phyloP scores from a whole-genome alignment of 495 filamentous ascomycete species.

The Penicillium pancosmium region DNA sequence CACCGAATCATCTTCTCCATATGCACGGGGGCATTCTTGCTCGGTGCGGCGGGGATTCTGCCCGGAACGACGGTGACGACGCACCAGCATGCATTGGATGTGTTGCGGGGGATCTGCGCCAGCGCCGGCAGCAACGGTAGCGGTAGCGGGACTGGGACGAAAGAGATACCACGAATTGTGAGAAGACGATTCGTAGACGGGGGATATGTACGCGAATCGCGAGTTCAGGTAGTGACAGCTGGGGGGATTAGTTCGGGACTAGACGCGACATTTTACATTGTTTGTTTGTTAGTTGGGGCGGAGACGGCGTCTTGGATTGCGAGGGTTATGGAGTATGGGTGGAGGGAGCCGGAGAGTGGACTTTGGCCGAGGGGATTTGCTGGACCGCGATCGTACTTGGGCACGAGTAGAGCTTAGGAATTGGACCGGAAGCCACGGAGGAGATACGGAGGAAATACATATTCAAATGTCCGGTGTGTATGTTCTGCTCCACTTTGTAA shows the following conservation, averaged over 20 bases:
- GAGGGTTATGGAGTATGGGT: constrained; percentile 64
- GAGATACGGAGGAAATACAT: too few species aligned
- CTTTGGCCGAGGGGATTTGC: constrained; percentile 9
- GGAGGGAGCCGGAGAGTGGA: constrained; percentile 67
- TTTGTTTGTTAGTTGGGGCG: constrained; percentile 68
- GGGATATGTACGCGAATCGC: constrained; percentile 61
- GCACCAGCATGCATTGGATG: constrained; percentile 66
- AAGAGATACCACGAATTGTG: constrained; percentile 64
- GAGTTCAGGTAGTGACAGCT: constrained; percentile 72
- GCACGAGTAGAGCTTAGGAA: background rate
- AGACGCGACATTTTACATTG: constrained; percentile 75
- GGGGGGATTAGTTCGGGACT: constrained; percentile 73
- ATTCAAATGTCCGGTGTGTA: too few species aligned
- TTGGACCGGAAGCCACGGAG: too few species aligned
- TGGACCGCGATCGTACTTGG: background rate
- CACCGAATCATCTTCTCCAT: constrained; percentile 66
- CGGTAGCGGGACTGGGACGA: constrained; percentile 14
- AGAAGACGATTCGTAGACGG: constrained; percentile 77
- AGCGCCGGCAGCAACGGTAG: too few species aligned
- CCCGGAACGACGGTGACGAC: constrained; percentile 72
- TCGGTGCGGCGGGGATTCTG: constrained; percentile 69
- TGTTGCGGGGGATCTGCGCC: constrained; percentile 60
- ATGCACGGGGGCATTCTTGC: constrained; percentile 72
- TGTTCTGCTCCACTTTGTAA: constrained; percentile 2
- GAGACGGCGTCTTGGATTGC: constrained; percentile 67